phyloP scores from a whole-genome alignment of 768 basidiomycete genomes.

The Rhodotorula graminis region DNA sequence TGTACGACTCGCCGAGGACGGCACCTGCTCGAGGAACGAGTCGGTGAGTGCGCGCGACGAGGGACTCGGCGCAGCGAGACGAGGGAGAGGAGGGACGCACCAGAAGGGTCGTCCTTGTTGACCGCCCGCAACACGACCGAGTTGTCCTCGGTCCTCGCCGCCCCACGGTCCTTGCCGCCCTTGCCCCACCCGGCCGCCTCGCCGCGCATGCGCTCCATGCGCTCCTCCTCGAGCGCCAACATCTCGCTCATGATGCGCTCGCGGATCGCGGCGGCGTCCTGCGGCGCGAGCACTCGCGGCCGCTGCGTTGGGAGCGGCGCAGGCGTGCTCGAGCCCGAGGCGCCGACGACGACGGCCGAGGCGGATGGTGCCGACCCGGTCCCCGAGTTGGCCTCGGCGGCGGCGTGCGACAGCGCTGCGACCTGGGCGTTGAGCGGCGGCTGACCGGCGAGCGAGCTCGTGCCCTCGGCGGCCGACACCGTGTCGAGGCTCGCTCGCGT shows the following conservation, averaged over 20 bases:
- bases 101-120: constrained; percentile 91
- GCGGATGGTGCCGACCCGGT: constrained; percentile 22
- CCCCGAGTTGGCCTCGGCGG: constrained; percentile 5
- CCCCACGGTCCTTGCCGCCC: constrained; percentile 9
- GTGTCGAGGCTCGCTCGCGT: constrained; percentile 31
- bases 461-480: constrained; percentile 32
- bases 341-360: constrained; percentile 6
- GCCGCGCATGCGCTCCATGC: constrained; percentile 64
- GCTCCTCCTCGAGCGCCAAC: constrained; percentile 90
- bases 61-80: too few species aligned
- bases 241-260: constrained; percentile 98
- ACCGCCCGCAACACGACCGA: constrained; percentile 86
- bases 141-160: constrained; percentile 57
- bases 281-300: constrained; percentile 56
- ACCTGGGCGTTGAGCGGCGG: constrained; percentile 27
- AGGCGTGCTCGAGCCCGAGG: not conserved
- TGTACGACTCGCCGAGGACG: constrained; percentile 93
- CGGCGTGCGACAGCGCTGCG: constrained; percentile 18
- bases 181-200: constrained; percentile 23
- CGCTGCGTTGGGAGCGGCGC: constrained; percentile 28
- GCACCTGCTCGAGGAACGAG: constrained; percentile 53
- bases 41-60: not conserved
- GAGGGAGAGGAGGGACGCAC: constrained; percentile 37
- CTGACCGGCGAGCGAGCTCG: constrained; percentile 34
- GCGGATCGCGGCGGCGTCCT: constrained; percentile 83